phyloP scores from a whole-genome alignment of 208 protist genomes.

The Naegleria gruberi region DNA sequence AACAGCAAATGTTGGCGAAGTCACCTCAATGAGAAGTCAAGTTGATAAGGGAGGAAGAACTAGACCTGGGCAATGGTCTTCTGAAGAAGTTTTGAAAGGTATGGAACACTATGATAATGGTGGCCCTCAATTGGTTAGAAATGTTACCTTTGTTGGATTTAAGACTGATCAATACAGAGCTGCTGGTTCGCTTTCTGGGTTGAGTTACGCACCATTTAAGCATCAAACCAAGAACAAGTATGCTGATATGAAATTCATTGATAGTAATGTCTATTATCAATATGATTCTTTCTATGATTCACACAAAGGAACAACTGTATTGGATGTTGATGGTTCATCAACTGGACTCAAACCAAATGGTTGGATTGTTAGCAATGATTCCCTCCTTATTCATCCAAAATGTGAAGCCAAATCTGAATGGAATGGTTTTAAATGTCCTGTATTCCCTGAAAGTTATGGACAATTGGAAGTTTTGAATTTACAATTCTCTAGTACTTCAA shows the following conservation, averaged over 20 bases:
- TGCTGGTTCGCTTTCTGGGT: neutral
- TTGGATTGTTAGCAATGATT: neutral
- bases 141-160: neutral
- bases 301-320: neutral
- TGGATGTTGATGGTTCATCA: neutral
- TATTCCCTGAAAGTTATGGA: neutral
- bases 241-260: neutral
- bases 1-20: neutral
- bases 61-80: neutral
- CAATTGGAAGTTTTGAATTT: neutral
- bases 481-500: neutral
- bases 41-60: neutral
- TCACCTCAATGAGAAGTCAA: neutral
- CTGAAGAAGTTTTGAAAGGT: neutral
- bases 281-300: neutral
- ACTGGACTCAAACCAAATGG: neutral
- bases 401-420: neutral
- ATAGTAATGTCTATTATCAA: neutral
- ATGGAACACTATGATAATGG: slow-evolving; percentile 3
- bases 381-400: neutral
- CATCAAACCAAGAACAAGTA: slow-evolving; percentile 3
- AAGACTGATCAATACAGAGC: neutral
- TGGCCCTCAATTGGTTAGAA: neutral
- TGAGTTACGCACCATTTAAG: neutral
- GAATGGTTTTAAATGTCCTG: neutral